Evolutionary conservation across 805 yeast genomes (phyloP), one percentile per base, ranked within the genome.

Genomic region (Myxozyma neglecta): DNA sequence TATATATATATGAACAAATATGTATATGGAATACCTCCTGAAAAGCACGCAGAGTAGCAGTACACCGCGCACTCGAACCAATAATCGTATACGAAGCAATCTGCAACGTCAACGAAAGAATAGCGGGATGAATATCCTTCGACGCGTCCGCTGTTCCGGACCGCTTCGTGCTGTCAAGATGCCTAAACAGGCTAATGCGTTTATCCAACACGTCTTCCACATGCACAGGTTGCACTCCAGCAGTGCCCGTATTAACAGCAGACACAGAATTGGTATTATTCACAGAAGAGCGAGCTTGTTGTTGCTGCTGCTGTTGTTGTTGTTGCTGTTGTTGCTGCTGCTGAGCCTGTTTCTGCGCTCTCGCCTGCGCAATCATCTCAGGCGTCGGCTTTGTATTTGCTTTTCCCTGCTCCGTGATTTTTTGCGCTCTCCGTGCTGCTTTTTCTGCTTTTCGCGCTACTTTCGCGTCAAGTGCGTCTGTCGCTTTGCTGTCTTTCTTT

Each of bases 401-500:
- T 56, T 64, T 63, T 14, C 64, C 68, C 35, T 20, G 60, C 54
- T 58, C 81, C 7, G 85, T 86, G 67, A 82, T 88, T 71, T 89
- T 91, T 1, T 97, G 96, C 1, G 97, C 94, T 73, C 98, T 81
- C 73, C 90, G 89, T 44, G 94, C 96, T 13, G 94, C 94, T 76
- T 93, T 92, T 71, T 91, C 96, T 69, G 84, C 84, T 79, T 91
- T 92, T 73, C 90, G 89, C 73, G 86, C 77, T 69, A 90, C 97
- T 73, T 92, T 92, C 64, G 90, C 58, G 24, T 48, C 53, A 45
- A 48, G 51, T 7, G 49, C 49, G 37, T 46, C 54, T n/a, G 50
- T 47, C 13, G 29, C 29, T n/a, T 32, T 35, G 29, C 20, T 24
- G 13, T 29, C 49, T 24, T 39, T 55, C 50, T 10, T 36, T 45